Conservation (phyloP, 2,329 filamentous ascomycete genomes). For the Neocatenulostroma microsporum region DNA sequence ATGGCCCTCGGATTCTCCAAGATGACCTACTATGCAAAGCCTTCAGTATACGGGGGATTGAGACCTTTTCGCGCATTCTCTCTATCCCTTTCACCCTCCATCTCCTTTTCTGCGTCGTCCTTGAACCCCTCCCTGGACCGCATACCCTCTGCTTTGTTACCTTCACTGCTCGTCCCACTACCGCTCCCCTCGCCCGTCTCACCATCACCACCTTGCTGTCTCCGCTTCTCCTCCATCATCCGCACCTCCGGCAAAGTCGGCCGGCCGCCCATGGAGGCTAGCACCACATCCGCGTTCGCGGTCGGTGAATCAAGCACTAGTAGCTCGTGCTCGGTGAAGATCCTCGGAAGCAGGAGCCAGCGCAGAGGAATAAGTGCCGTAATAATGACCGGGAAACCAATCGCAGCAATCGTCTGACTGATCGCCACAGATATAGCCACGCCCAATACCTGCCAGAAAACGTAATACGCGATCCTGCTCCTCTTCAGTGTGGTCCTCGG, state of each 20-base stretch:
- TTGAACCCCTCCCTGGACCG: constrained; percentile 18
- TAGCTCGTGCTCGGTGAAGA: constrained; percentile 45
- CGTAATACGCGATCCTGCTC: constrained; percentile 43
- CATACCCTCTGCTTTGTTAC: constrained; percentile 12
- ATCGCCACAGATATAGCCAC: constrained; percentile 51
- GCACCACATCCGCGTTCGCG: constrained; percentile 46
- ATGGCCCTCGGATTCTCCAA: too few species aligned
- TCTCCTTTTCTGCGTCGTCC: constrained; percentile 18
- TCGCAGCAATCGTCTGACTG: constrained; percentile 53
- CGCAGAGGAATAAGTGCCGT: constrained; percentile 49
- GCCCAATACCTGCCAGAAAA: constrained; percentile 44
- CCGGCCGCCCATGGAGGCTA: constrained; percentile 46
- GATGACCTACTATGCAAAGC: too few species aligned
- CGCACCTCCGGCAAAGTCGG: constrained; percentile 34
- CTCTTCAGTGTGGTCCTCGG: constrained; percentile 39
- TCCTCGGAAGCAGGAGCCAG: constrained; percentile 43
- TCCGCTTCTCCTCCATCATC: constrained; percentile 19
- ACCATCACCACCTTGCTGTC: constrained; percentile 17
- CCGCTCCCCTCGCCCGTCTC: constrained; percentile 15
- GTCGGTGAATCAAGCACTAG: constrained; percentile 47
- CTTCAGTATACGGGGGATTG: too few species aligned
- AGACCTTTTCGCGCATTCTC: constrained; percentile 13
- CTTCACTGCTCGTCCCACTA: constrained; percentile 14
- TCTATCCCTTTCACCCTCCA: constrained; percentile 8
- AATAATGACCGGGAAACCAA: constrained; percentile 53